Evolutionary conservation across 2,329 filamentous ascomycete species (phyloP).

Genomic region (Fonsecaea monophora): DNA sequence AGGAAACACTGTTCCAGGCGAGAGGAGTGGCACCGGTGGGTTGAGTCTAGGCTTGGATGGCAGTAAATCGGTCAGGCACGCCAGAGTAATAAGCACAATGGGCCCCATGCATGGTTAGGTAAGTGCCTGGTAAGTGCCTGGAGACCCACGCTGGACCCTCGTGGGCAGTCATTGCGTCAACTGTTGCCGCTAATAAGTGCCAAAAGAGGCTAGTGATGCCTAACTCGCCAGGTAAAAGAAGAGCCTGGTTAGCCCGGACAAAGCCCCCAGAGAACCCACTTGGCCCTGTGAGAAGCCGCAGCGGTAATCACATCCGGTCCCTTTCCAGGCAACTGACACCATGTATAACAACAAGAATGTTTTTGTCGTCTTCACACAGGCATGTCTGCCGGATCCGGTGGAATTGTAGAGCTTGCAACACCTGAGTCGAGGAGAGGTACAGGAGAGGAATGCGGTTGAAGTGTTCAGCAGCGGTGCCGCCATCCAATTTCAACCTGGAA

Average conservation of each 20-base stretch:
- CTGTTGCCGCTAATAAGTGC: not conserved
- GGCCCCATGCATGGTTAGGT: not conserved
- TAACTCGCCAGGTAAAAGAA: not conserved
- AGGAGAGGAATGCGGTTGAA: not conserved
- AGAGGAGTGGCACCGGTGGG: not conserved
- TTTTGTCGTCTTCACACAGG: not conserved
- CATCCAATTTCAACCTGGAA: not conserved
- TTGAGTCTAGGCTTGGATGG: not conserved
- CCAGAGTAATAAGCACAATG: too few species aligned
- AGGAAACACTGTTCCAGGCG: not conserved
- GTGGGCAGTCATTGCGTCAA: constrained; percentile 1
- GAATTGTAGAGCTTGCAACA: not conserved
- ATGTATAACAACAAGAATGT: not conserved
- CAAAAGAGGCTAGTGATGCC: not conserved
- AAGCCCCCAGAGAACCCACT: not conserved
- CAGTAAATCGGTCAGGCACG: not conserved
- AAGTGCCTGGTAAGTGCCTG: not conserved
- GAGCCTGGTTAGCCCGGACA: not conserved
- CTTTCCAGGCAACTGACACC: not conserved
- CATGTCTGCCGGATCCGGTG: not conserved
- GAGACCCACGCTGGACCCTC: not conserved
- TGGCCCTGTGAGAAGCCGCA: not conserved
- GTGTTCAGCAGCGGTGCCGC: not conserved
- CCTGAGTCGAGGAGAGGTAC: not conserved
- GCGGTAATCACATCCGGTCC: not conserved